A percentile compares a stretch with the other conserved stretches of the same genome.
phyloP scores from a whole-genome alignment of 1,139 yeast genomes.

The Nakaseomyces bracarensis region DNA sequence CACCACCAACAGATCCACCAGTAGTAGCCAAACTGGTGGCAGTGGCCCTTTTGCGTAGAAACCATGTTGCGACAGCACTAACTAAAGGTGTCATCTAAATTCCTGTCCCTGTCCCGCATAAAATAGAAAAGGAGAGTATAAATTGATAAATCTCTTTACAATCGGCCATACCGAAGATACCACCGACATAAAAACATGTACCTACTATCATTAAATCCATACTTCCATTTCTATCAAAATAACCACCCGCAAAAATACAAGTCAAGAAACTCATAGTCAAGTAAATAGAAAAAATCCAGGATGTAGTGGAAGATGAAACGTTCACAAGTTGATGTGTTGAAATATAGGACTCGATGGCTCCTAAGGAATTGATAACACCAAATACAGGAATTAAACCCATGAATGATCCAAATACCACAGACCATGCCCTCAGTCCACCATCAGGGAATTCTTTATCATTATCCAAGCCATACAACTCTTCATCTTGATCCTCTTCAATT shows the following conservation, averaged over 20 bases:
- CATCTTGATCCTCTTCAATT: not conserved
- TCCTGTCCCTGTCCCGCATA: slow-evolving; percentile 50
- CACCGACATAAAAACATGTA: slow-evolving; percentile 38
- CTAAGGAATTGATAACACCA: slow-evolving; percentile 60
- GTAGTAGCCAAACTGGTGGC: slow-evolving; percentile 52
- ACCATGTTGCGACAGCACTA: slow-evolving; percentile 55
- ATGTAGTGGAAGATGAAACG: slow-evolving; percentile 44
- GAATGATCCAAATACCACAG: slow-evolving; percentile 56
- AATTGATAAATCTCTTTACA: slow-evolving; percentile 46
- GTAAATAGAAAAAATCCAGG: slow-evolving; percentile 67
- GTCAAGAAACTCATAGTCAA: slow-evolving; percentile 51
- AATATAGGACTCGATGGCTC: slow-evolving; percentile 63
- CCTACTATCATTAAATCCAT: slow-evolving; percentile 39
- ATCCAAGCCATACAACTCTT: slow-evolving; percentile 9
- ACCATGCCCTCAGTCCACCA: slow-evolving; percentile 35
- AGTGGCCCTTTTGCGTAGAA: slow-evolving; percentile 43
- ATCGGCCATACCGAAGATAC: slow-evolving; percentile 45
- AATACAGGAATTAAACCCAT: slow-evolving; percentile 55
- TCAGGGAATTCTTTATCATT: slow-evolving; percentile 26
- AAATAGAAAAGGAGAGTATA: slow-evolving; percentile 44
- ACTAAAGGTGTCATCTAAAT: slow-evolving; percentile 49
- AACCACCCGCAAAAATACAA: slow-evolving; percentile 50
- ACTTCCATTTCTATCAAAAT: slow-evolving; percentile 45
- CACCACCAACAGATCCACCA: slow-evolving; percentile 61
- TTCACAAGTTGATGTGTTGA: slow-evolving; percentile 46